These are phyloP conservation scores for Aureobasidium lini DNA, from an alignment of 2,329 filamentous ascomycete species.

Conservation along the genomic window DNA sequence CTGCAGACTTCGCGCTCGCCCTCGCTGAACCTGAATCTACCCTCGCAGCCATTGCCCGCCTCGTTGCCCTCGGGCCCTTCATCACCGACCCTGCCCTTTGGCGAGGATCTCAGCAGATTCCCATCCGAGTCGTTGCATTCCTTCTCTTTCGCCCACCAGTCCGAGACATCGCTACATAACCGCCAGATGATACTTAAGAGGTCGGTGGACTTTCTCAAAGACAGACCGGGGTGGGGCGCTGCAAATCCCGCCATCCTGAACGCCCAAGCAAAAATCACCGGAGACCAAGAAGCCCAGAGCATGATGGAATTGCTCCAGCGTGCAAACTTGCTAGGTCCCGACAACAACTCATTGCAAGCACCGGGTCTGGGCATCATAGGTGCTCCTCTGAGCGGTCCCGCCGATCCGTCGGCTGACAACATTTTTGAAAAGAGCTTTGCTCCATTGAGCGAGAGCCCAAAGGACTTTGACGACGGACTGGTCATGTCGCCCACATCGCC, in stretches of 20 bases:
- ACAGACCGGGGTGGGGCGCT: slow-evolving; percentile 75
- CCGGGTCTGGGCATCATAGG: slow-evolving; percentile 38
- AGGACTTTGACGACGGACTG: slow-evolving; percentile 2
- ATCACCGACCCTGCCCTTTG: slow-evolving; percentile 63
- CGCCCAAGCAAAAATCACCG: slow-evolving; percentile 73
- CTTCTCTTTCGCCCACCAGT: slow-evolving; percentile 95
- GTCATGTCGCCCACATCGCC: slow-evolving; percentile 1
- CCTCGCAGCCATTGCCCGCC: slow-evolving; percentile 44
- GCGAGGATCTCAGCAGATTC: slow-evolving; percentile 86
- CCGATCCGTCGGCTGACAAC: slow-evolving; percentile 65
- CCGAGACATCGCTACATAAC: slow-evolving; percentile 83
- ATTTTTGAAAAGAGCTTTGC: slow-evolving; percentile 79
- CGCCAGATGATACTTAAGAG: slow-evolving; percentile 89
- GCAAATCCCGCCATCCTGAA: slow-evolving; percentile 69
- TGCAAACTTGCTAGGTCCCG: slow-evolving; percentile 68
- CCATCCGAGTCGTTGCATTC: slow-evolving; percentile 95
- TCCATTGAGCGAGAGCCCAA: slow-evolving; percentile 39
- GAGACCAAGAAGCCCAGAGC: slow-evolving; percentile 78
- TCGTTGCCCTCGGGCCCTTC: slow-evolving; percentile 54
- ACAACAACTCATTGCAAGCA: slow-evolving; percentile 44
- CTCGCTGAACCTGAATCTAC: slow-evolving; percentile 62
- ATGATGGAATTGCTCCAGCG: slow-evolving; percentile 83
- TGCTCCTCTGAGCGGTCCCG: slow-evolving; percentile 74
- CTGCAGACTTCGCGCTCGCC: slow-evolving; percentile 49
- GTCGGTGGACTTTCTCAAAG: slow-evolving; percentile 93